Percentiles rank a stretch among this genome's conserved stretches.
Conservation (phyloP, 352 stramenopile genomes). For the Pythium utonaiense region DNA sequence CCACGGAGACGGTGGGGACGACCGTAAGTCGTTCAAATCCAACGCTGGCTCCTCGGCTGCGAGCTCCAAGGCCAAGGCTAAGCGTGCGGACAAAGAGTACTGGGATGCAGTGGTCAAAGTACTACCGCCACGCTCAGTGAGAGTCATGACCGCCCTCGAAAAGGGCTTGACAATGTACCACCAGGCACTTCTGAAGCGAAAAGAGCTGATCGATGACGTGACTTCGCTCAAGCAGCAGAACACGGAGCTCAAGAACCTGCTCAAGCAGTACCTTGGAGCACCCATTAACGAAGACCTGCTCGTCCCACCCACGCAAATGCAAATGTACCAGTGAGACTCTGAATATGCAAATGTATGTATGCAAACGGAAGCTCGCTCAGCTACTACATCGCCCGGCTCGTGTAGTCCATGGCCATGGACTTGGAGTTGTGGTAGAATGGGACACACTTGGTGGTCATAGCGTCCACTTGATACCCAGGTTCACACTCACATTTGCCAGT, state of each 20-base stretch:
- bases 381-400: slow-evolving; percentile 11
- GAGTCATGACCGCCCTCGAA: slow-evolving; percentile 84
- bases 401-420: slow-evolving; percentile 7
- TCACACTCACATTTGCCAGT: slow-evolving; percentile 46
- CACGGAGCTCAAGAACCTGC: slow-evolving; percentile 82
- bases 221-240: slow-evolving; percentile 81
- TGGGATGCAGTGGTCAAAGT: slow-evolving; percentile 77
- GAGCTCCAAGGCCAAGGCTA: slow-evolving; percentile 35
- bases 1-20: slow-evolving; percentile 7
- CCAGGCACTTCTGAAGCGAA: slow-evolving; percentile 69
- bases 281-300: slow-evolving; percentile 82
- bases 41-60: slow-evolving; percentile 19
- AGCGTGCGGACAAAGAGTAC: slow-evolving; percentile 67
- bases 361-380: background rate
- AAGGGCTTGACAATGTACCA: slow-evolving; percentile 83
- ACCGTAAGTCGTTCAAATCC: slow-evolving; percentile 23
- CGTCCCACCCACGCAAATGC: slow-evolving; percentile 82
- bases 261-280: slow-evolving; percentile 88
- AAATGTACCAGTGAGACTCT: slow-evolving; percentile 52
- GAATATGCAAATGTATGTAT: background rate
- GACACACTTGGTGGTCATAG: slow-evolving; percentile 29
- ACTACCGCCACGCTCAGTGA: slow-evolving; percentile 57
- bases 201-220: slow-evolving; percentile 81
- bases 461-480: slow-evolving; percentile 33
- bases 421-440: slow-evolving; percentile 16